These are phyloP conservation scores for Pseudoscleropodium purum DNA, from an alignment of 225 moss, liverwort and hornwort species.

Conservation along the genomic window DNA sequence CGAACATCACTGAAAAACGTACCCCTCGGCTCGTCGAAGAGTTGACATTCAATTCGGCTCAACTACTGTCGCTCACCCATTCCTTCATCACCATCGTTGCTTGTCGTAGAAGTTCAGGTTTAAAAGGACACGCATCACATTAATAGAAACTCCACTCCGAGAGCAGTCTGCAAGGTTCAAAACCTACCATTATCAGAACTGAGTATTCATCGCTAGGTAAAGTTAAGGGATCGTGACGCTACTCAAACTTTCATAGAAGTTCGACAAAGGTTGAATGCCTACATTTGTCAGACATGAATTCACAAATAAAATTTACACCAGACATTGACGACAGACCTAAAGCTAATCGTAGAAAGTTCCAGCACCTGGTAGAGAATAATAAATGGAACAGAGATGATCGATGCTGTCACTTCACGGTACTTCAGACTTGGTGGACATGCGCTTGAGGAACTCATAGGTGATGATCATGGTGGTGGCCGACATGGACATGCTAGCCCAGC, in stretches of 20 bases:
- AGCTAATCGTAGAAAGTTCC: background rate
- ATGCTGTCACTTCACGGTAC: background rate
- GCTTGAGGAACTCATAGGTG: slow-evolving; percentile 50
- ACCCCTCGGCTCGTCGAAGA: slow-evolving; percentile 9
- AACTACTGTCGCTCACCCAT: slow-evolving; percentile 8
- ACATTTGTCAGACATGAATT: background rate
- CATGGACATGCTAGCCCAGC: slow-evolving; percentile 61
- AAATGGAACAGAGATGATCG: slow-evolving; percentile 2
- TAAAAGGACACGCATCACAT: background rate
- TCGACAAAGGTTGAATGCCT: background rate
- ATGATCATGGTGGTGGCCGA: slow-evolving; percentile 52
- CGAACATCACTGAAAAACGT: slow-evolving; percentile 19
- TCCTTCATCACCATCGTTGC: slow-evolving; percentile 12
- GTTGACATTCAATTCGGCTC: slow-evolving; percentile 1
- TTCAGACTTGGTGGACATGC: slow-evolving; percentile 47
- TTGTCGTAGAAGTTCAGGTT: background rate
- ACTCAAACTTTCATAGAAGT: background rate
- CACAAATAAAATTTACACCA: background rate
- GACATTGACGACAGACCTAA: background rate
- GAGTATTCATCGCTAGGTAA: background rate
- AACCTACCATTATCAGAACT: background rate
- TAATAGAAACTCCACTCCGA: background rate
- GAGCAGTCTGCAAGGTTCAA: background rate
- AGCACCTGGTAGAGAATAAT: slow-evolving; percentile 1
- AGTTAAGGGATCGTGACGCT: background rate